Conservation (phyloP, 2,329 filamentous ascomycete genomes). For the Didymella lethalis region DNA sequence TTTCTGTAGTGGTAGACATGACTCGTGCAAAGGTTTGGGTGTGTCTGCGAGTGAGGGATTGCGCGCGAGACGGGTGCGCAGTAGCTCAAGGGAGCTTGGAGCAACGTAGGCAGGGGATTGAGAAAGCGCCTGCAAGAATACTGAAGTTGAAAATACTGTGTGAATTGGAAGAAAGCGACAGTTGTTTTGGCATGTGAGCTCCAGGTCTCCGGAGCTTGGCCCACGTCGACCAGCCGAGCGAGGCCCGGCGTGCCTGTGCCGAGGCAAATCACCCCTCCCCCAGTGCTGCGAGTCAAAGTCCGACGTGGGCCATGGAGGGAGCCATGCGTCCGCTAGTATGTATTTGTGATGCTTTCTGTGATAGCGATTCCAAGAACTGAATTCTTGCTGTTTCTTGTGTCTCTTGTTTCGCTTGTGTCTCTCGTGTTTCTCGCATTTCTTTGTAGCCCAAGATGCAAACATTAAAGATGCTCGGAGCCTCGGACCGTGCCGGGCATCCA, state of each 20-base stretch:
- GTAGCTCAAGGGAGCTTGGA: conserved; percentile 11
- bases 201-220: conserved; percentile 40
- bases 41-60: conserved; percentile 13
- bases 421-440: no score
- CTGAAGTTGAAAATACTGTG: conserved; percentile 14
- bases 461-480: no score
- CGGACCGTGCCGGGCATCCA: no score
- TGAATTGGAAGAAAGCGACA: conserved; percentile 25
- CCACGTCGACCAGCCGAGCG: conserved; percentile 33
- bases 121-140: conserved; percentile 2
- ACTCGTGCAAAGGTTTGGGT: conserved; percentile 12
- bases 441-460: no score
- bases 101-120: not conserved
- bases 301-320: not conserved
- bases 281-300: not conserved
- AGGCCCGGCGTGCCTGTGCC: conserved; percentile 33
- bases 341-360: no score
- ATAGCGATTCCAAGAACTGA: no score
- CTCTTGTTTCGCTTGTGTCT: no score
- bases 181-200: conserved; percentile 39
- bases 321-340: no score
- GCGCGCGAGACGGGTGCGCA: conserved; percentile 1
- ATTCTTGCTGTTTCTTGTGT: conserved; percentile 1
- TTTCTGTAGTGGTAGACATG: conserved; percentile 38
- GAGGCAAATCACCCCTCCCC: conserved; percentile 29